Base-by-base conservation (phyloP, 2,329 filamentous ascomycete species). In the Colletotrichum sp. region DNA sequence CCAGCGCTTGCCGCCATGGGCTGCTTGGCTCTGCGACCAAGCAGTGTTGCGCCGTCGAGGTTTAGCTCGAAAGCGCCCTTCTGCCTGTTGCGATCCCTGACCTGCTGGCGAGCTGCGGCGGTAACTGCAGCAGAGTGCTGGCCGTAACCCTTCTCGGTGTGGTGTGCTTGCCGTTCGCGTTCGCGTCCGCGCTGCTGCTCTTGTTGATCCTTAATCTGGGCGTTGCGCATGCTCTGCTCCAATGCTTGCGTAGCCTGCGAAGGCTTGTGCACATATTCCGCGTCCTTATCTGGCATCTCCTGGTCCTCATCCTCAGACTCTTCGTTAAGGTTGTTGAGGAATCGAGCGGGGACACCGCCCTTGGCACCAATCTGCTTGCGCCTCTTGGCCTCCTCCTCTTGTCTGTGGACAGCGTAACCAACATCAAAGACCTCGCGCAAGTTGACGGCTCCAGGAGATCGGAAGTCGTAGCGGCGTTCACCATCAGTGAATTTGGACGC, bases 341-440 rank as follows among this genome's bases (percentile, higher is more conserved):
- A 85, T 77, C 78, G 89, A 82, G 77, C 75, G 2, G 81, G 93
- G 86, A 81, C 93, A 84, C 87, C 94, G 88, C 80, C 94, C 91
- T 89, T 96, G 89, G 86, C 91, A 88, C 90, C 90, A 80, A 96
- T 91, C 82, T 98, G 95, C 85, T 98, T 98, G 78, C 95, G 92
- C 70, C 96, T 93, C 87, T 98, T 99, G 81, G 92, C 93, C 85
- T 99, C 97, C 83, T 99, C 97, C 85, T 99, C 97, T 85, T 99
- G 96, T 63, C 97, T 90, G 83, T 99, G 97, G 10, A 99, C 97
- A 10, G 97, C 96, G 81, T 99, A 99, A n/a, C 95, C 94, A 65
- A 99, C 96, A 81, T 99, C 97, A 79, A 99, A 99, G 4, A 99
- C 96, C 85, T 99, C 97, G 76, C 97, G 95, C 15, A 99, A 88